A percentile compares a stretch with the other conserved stretches of the same genome.
These are phyloP conservation scores for Albatrellus sp. DNA, from an alignment of 1,284 basidiomycete species.

Conservation along the genomic window DNA sequence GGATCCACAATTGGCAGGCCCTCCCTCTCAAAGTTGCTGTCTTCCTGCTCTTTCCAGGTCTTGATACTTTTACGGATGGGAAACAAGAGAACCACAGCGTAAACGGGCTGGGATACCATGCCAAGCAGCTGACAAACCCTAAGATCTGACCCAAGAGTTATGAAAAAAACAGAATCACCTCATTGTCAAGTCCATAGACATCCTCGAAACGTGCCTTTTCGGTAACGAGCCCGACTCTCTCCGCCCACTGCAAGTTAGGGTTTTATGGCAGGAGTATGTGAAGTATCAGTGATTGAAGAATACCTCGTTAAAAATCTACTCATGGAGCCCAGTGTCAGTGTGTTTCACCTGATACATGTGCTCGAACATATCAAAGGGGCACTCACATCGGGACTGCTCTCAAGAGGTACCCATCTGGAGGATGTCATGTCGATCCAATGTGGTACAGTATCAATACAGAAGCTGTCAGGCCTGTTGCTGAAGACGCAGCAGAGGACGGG, in stretches of 20 bases:
- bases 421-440: no score
- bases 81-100: conserved; percentile 76
- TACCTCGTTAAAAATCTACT: conserved; percentile 14
- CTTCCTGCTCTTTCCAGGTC: conserved; percentile 41
- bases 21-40: conserved; percentile 31
- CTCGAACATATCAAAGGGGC: not conserved
- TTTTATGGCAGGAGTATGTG: not conserved
- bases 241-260: conserved; percentile 50
- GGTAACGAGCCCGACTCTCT: conserved; percentile 55
- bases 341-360: not conserved
- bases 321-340: conserved; percentile 2
- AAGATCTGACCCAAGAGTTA: not conserved
- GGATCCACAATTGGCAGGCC: conserved; percentile 45
- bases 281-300: not conserved
- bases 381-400: conserved; percentile 63
- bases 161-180: conserved; percentile 25
- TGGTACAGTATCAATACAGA: no score
- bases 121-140: conserved; percentile 39
- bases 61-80: conserved; percentile 49
- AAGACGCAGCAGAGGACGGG: no score
- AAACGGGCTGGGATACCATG: conserved; percentile 59
- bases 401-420: conserved; percentile 56
- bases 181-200: conserved; percentile 71
- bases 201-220: conserved; percentile 59
- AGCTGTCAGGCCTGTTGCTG: no score